These are phyloP conservation scores for Populus trichocarpa DNA, from an alignment of 441 rosid species.

Conservation along the genomic window DNA sequence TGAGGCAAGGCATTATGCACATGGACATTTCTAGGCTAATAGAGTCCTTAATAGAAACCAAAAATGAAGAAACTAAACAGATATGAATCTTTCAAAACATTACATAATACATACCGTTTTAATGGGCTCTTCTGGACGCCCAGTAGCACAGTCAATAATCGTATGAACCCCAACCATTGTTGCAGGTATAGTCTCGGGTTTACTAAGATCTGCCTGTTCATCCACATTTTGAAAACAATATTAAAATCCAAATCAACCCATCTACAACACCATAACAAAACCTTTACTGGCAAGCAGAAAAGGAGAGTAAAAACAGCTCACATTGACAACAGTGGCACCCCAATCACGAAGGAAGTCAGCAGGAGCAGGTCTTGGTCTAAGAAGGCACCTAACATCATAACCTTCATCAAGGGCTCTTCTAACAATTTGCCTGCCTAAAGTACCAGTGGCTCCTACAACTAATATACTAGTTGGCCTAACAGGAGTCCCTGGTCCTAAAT, in stretches of 20 bases:
- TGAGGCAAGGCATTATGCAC: too few relatives aligned
- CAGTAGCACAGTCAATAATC: conserved; percentile 86
- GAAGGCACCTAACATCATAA: conserved; percentile 84
- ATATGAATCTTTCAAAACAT: not conserved
- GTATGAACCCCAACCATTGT: conserved; percentile 92
- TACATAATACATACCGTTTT: conserved; percentile 44
- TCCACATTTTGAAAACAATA: not conserved
- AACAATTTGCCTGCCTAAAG: conserved; percentile 84
- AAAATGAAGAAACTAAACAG: not conserved
- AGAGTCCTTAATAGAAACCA: not conserved
- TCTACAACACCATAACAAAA: not conserved
- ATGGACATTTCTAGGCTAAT: too few relatives aligned
- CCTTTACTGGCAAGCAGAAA: not conserved
- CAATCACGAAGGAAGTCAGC: conserved; percentile 94
- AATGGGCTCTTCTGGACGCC: conserved; percentile 96
- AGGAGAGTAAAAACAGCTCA: conserved; percentile 14
- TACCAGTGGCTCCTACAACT: conserved; percentile 87
- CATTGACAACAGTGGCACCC: conserved; percentile 98
- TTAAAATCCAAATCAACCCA: not conserved
- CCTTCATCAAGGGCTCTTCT: conserved; percentile 93
- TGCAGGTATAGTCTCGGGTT: conserved; percentile 87
- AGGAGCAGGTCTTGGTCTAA: conserved; percentile 86
- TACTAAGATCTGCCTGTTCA: conserved; percentile 87
- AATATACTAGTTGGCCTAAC: conserved; percentile 70
- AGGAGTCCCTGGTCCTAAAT: conserved; percentile 77